Evolutionary conservation across 2,329 filamentous ascomycete species (phyloP), one percentile per base, ranked within the genome.

Genomic region (Didymella pomorum): DNA sequence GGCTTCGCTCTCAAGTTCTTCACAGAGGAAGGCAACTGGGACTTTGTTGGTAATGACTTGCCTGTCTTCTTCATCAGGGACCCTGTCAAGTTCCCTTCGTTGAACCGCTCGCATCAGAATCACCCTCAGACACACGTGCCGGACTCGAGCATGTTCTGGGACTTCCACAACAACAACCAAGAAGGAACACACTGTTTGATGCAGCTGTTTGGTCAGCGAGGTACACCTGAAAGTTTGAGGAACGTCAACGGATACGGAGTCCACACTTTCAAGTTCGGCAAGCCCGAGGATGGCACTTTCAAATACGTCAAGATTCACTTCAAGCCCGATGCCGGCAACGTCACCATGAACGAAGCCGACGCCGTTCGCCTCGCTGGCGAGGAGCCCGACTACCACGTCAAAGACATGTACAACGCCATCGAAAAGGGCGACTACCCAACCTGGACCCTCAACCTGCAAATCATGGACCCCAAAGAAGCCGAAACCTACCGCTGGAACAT

Each of bases 1-100:
- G 82, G 83, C 3, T 84, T 76, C 64, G 78, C 79, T 3, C 72
- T 84, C 60, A 85, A 85, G 66, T 77, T 84, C 60, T 82, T 78
- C 64, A 84, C 83, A 0, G 78, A 81, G 46, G 79, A 85, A 55
- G 83, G 83, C 1, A 85, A 84, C 56, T 76, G 79, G 41, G 82
- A 84, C 66, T 80, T 79, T 65, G 81, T 83, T 16, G 80, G 80
- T 57, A 79, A 80, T 65, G 74, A 78, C 42, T 48, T 66, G 3
- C 79, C 77, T 2, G 77, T 81, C 9, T 81, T 81, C 69, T 81
- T 81, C 58, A 73, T 81, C 41, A 73, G 80, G 6, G 79, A 81
- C 52, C 78, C 79, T 11, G 65, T 76, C 49, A 78, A 79, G 51
- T 80, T 80, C 51, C 78, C 79, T 2, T 73, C 73, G 2, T 56